phyloP scores from a whole-genome alignment of 345 rosid genomes.

The Populus deltoides region DNA sequence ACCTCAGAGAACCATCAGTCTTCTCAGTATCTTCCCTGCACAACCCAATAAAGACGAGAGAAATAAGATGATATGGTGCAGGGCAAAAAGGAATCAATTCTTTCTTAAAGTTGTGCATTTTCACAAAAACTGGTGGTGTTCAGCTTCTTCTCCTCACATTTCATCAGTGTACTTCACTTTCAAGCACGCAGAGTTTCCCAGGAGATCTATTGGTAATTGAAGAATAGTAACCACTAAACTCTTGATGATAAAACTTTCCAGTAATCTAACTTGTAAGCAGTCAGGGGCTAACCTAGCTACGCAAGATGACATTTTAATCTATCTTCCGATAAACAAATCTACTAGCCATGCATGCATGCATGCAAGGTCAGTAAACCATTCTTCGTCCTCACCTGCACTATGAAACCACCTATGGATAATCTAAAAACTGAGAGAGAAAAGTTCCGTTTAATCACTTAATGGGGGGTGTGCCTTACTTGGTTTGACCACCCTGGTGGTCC shows the following conservation, averaged over 20 bases:
- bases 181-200: background rate
- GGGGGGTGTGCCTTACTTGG: constrained; percentile 32
- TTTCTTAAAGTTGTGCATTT: background rate
- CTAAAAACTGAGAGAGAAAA: background rate
- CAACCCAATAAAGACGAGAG: background rate
- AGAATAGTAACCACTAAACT: background rate
- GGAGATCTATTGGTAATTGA: background rate
- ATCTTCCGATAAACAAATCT: background rate
- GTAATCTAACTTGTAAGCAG: background rate
- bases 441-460: constrained; percentile 2
- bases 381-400: background rate
- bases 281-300: background rate
- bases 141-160: background rate
- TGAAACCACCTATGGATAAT: background rate
- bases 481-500: constrained; percentile 37
- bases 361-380: background rate
- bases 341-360: background rate
- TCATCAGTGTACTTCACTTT: background rate
- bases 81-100: background rate
- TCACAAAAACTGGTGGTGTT: background rate
- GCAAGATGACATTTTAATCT: background rate
- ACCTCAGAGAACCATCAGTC: too few relatives aligned
- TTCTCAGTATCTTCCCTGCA: constrained; percentile 35
- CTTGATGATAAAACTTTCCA: background rate
- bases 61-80: background rate